Percentiles rank a stretch among this genome's conserved stretches.
phyloP scores from a whole-genome alignment of 2,329 filamentous ascomycete genomes.

The Arthroderma sp. region DNA sequence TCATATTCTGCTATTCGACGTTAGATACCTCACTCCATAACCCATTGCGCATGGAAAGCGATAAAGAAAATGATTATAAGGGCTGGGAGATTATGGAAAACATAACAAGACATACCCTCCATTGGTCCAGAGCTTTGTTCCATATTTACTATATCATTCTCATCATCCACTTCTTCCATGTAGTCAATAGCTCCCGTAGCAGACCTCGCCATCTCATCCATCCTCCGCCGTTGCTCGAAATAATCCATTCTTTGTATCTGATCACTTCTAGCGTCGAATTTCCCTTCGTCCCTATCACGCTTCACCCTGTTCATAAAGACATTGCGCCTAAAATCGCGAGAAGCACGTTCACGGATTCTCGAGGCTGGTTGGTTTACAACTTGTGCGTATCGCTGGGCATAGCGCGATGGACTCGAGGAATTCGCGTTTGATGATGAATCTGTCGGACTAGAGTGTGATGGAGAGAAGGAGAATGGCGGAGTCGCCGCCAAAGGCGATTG shows the following conservation, averaged over 20 bases:
- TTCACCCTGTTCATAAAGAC: conserved; percentile 31
- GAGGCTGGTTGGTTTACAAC: conserved; percentile 22
- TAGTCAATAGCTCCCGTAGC: conserved; percentile 16
- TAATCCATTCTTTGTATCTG: conserved; percentile 32
- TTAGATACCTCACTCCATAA: background rate
- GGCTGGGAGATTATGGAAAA: background rate
- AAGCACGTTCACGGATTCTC: conserved; percentile 13
- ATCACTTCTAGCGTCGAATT: conserved; percentile 29
- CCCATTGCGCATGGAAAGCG: no score
- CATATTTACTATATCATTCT: conserved; percentile 8
- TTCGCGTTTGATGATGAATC: no score
- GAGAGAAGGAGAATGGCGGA: no score
- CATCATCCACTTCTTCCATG: conserved; percentile 14
- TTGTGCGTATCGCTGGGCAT: conserved; percentile 24
- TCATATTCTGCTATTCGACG: conserved; percentile 8
- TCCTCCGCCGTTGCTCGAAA: conserved; percentile 23
- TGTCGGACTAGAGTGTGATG: no score
- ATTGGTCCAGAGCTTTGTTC: background rate
- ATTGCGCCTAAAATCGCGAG: conserved; percentile 23
- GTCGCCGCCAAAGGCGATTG: no score
- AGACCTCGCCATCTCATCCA: conserved; percentile 23
- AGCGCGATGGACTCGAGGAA: conserved; percentile 12
- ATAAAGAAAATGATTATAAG: background rate
- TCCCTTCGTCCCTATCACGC: conserved; percentile 25
- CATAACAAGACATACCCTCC: background rate